Percentiles rank a stretch among this genome's conserved stretches.
These are phyloP conservation scores for Boechera stricta DNA, from an alignment of 345 rosid species.

Conservation along the genomic window DNA sequence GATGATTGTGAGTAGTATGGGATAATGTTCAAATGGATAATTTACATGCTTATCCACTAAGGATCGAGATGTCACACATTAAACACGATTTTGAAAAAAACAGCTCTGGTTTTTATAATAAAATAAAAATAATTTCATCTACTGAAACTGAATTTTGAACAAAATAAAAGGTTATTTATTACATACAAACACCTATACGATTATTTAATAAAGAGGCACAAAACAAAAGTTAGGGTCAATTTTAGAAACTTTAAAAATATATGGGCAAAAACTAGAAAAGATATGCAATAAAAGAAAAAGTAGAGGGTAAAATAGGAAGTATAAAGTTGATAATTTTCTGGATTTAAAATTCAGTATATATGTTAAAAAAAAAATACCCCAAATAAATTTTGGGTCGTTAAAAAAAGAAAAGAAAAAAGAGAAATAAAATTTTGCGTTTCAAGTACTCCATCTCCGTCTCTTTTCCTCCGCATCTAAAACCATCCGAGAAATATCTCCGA, in stretches of 20 bases:
- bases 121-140: too few species aligned
- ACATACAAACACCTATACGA: too few species aligned
- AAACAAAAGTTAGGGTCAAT: neutral
- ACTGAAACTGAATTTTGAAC: too few species aligned
- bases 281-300: neutral
- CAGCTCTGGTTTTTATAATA: too few species aligned
- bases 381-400: neutral
- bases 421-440: conserved; percentile 21
- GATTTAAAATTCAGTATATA: neutral
- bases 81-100: too few species aligned
- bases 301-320: neutral
- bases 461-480: conserved; percentile 49
- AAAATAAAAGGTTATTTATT: too few species aligned
- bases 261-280: neutral
- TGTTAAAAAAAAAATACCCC: too few species aligned
- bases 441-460: conserved; percentile 48
- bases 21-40: conserved; percentile 28
- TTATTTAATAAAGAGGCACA: too few species aligned
- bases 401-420: neutral
- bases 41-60: conserved; percentile 34
- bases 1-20: conserved; percentile 30
- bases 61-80: conserved; percentile 1
- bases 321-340: neutral
- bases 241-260: neutral
- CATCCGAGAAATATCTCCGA: conserved; percentile 49